Evolutionary conservation across 2,329 filamentous ascomycete species (phyloP), one percentile per base, ranked within the genome.

Genomic region (Pseudogymnoascus sp.): DNA sequence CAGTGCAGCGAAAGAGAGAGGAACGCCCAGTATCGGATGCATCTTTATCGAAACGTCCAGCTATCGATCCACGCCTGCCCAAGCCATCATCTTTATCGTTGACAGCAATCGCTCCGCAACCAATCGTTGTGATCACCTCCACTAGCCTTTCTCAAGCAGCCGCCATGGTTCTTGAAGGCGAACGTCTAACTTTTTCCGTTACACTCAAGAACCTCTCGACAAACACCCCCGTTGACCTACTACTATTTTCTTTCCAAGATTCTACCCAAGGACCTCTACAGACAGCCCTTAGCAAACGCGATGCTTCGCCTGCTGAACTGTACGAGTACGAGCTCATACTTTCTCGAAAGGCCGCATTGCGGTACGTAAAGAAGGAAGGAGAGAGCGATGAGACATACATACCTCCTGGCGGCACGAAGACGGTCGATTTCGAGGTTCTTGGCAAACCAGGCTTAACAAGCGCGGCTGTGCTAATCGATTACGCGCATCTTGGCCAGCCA

Each of bases 111-210:
- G 81, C 86, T 2, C 80, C 85, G 50, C 91, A 97, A 72, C 94
- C 94, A 5, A 77, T 90, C 3, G 78, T 97, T 3, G 77, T 86
- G 2, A 82, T 97, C 18, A 88, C 90, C 70, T 87, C 87, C 6
- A 89, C 88, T 3, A 91, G 88, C 11, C 80, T 97, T 1, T 84
- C 89, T 0, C 92, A 97, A 70, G 90, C 89, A 21, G 90, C 91
- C 8, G 78, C 96, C 37, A 97, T 96, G 92, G 82, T 99, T 10
- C 80, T 99, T 5, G 93, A 97, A 76, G 94, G 94, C 47, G 93
- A 99, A 75, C 84, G 83, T 21, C 87, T 86, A 68, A 79, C 79
- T 0, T 95, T 97, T 71, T 87, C 84, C 0, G 82, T 97, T 14
- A 92, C 89, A 0, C 77, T 97, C 12, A 84, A 89, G 67, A 99